A percentile compares a stretch with the other conserved stretches of the same genome.
Conservation (phyloP, 306 rosid genomes). For the Sophora flavescens region DNA sequence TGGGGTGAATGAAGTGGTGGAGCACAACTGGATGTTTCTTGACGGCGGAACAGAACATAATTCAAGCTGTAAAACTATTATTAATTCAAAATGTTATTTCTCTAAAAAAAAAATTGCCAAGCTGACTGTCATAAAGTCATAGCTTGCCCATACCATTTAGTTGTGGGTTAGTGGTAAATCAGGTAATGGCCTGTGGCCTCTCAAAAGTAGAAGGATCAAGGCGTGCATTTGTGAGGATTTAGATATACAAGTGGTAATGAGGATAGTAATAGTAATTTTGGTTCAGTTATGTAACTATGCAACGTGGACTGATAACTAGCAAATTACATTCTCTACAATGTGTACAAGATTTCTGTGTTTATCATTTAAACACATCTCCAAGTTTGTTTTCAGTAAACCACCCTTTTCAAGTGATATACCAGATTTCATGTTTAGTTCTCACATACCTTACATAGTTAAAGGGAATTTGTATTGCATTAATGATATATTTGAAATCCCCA, state of each 20-base stretch:
- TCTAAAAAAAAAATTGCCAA: background rate
- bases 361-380: constrained; percentile 2
- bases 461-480: constrained; percentile 27
- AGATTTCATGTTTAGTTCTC: constrained; percentile 17
- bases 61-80: constrained; percentile 2
- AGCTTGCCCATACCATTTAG: constrained; percentile 13
- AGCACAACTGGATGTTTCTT: constrained; percentile 21
- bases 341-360: constrained; percentile 25
- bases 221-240: constrained; percentile 23
- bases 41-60: background rate
- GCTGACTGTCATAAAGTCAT: constrained; percentile 12
- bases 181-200: background rate
- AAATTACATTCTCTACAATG: background rate
- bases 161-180: constrained; percentile 8
- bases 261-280: constrained; percentile 1
- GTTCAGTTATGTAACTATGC: constrained; percentile 10
- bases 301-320: constrained; percentile 10
- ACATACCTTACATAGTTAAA: constrained; percentile 17
- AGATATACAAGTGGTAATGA: constrained; percentile 6
- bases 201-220: constrained; percentile 36
- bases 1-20: constrained; percentile 25
- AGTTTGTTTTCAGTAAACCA: background rate
- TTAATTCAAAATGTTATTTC: constrained; percentile 23
- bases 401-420: constrained; percentile 15
- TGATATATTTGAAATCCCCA: constrained; percentile 17